These are phyloP conservation scores for Candida glucosophila DNA, from an alignment of 1,139 yeast genomes.

Conservation along the genomic window DNA sequence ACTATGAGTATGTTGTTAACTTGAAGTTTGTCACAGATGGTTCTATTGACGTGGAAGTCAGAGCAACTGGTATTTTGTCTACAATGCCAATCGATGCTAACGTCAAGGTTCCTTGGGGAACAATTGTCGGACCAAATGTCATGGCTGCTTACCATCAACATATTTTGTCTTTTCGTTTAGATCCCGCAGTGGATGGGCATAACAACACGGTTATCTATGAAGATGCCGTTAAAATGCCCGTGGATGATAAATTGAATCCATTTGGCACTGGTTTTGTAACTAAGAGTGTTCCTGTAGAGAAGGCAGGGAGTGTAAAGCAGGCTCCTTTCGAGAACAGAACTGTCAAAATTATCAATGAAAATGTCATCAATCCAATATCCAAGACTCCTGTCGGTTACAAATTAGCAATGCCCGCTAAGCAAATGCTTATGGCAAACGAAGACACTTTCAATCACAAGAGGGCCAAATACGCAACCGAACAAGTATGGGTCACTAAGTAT, in stretches of 20 bases:
- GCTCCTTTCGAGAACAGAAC: conserved; percentile 71
- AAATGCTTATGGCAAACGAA: conserved; percentile 60
- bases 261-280: conserved; percentile 69
- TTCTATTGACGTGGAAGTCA: conserved; percentile 70
- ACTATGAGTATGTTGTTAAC: conserved; percentile 78
- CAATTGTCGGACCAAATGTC: conserved; percentile 76
- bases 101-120: conserved; percentile 74
- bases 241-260: conserved; percentile 50
- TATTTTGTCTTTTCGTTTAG: conserved; percentile 74
- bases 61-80: conserved; percentile 83
- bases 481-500: conserved; percentile 70
- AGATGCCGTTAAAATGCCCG: conserved; percentile 62
- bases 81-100: conserved; percentile 80
- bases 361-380: conserved; percentile 65
- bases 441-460: conserved; percentile 57
- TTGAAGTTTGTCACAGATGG: conserved; percentile 79
- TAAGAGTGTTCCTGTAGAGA: conserved; percentile 58
- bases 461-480: conserved; percentile 68
- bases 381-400: conserved; percentile 79
- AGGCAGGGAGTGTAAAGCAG: conserved; percentile 67
- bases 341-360: conserved; percentile 74
- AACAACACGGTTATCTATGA: conserved; percentile 69
- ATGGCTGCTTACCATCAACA: conserved; percentile 90
- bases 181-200: conserved; percentile 83
- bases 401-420: conserved; percentile 69